Evolutionary conservation across 768 basidiomycete genomes (phyloP).

Genomic region (Phaeotremella fagi): DNA sequence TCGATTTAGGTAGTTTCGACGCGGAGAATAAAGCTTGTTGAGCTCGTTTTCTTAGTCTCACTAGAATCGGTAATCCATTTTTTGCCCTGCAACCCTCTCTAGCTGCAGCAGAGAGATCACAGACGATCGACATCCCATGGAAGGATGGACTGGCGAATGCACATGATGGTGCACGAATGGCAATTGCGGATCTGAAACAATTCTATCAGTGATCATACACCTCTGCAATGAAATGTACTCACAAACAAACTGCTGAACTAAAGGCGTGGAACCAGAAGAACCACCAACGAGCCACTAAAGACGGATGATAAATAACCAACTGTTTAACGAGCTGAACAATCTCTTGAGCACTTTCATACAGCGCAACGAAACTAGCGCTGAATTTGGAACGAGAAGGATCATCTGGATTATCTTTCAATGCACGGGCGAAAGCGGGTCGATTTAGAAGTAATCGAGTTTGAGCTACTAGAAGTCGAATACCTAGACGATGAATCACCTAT

Average conservation of each 20-base stretch:
- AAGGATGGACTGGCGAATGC: conserved; percentile 44
- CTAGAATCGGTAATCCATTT: conserved; percentile 39
- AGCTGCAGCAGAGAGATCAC: conserved; percentile 43
- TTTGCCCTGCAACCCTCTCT: conserved; percentile 43
- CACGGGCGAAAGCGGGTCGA: conserved; percentile 40
- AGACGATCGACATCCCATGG: conserved; percentile 41
- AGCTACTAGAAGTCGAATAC: conserved; percentile 40
- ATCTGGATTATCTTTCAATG: conserved; percentile 34
- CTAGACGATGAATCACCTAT: conserved; percentile 42
- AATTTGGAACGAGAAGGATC: conserved; percentile 38
- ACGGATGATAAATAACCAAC: conserved; percentile 44
- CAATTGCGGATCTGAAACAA: conserved; percentile 34
- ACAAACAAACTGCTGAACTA: conserved; percentile 44
- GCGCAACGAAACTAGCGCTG: conserved; percentile 31
- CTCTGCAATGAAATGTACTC: conserved; percentile 4
- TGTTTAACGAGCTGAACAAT: conserved; percentile 45
- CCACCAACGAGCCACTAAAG: conserved; percentile 40
- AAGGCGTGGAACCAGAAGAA: conserved; percentile 45
- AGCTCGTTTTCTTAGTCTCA: conserved; percentile 39
- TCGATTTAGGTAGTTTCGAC: not conserved
- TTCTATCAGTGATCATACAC: not conserved
- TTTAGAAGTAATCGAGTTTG: conserved; percentile 43
- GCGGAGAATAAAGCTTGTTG: conserved; percentile 29
- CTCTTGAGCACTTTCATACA: conserved; percentile 44
- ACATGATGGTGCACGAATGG: conserved; percentile 38